Evolutionary conservation across 2,329 filamentous ascomycete species (phyloP), one percentile per base, ranked within the genome.

Genomic region (Talaromyces pinophilus): DNA sequence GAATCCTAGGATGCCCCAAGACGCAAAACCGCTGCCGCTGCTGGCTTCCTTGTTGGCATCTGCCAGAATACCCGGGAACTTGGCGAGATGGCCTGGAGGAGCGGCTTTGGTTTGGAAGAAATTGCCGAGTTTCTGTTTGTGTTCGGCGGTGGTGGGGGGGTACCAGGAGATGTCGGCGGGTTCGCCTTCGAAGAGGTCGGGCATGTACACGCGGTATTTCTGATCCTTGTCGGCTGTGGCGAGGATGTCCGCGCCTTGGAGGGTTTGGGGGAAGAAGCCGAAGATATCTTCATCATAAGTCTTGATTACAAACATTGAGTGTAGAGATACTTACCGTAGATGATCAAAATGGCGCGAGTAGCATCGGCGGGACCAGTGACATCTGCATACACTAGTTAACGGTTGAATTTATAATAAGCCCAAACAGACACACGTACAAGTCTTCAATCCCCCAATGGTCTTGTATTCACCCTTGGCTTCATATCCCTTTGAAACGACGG

Each of bases 121-220:
- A 67, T 85, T 76, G 67, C 84, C 84, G 15, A 88, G 80, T 74
- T 87, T 87, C 77, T 85, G 72, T 69, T 83, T 82, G 77, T 88
- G 86, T 67, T 88, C 87, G 48, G 87, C 80, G 68, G 80, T 87
- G 73, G 86, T 81, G 17, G 86, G 86, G 0, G 86, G 86, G 75
- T 86, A 87, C 84, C 85, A 87, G 62, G 80, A 81, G 71, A 88
- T 86, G 70, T 86, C 84, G 67, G 83, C 87, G 42, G 92, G 90
- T 70, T 86, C 84, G 76, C 92, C 93, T 67, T 91, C 86, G 82
- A 97, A 96, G 85, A 92, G 94, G 81, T 97, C 93, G 33, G 93
- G 93, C 69, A 97, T 93, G 80, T 93, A 93, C 71, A 97, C 91
- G 71, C 88, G 88, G 83, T 96, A 95, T 74, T 91, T 87, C 67